Evolutionary conservation across 768 basidiomycete genomes (phyloP).

Genomic region (Leccinum incarnatum): DNA sequence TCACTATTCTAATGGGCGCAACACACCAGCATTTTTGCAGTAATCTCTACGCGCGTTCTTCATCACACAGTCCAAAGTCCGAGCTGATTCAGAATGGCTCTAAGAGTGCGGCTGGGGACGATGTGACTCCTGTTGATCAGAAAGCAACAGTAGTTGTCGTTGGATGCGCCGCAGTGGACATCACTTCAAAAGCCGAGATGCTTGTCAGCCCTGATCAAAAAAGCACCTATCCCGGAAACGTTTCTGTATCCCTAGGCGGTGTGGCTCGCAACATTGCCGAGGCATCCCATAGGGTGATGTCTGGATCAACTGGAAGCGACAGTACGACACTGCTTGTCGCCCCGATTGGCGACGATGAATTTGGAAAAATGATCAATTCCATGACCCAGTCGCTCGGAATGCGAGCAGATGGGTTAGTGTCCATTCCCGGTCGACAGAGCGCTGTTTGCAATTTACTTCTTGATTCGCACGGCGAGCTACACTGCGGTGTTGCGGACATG

Average conservation of each 20-base stretch:
- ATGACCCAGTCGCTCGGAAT: slow-evolving; percentile 66
- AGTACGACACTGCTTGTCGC: slow-evolving; percentile 62
- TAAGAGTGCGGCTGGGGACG: background rate
- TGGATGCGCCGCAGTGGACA: slow-evolving; percentile 88
- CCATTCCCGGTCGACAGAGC: slow-evolving; percentile 43
- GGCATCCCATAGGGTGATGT: slow-evolving; percentile 69
- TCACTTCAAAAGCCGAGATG: slow-evolving; percentile 58
- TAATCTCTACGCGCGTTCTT: background rate
- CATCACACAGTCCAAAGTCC: background rate
- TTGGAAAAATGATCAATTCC: slow-evolving; percentile 63
- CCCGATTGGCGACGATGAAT: slow-evolving; percentile 71
- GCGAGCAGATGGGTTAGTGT: slow-evolving; percentile 76
- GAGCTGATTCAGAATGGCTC: background rate
- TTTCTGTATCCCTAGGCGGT: slow-evolving; percentile 76
- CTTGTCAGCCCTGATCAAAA: slow-evolving; percentile 38
- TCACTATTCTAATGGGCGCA: background rate
- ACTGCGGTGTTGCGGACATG: slow-evolving; percentile 94
- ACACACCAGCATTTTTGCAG: slow-evolving; percentile 14
- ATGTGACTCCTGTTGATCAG: slow-evolving; percentile 3
- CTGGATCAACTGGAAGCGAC: slow-evolving; percentile 25
- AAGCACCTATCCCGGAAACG: slow-evolving; percentile 78
- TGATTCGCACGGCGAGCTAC: slow-evolving; percentile 64
- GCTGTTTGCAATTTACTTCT: slow-evolving; percentile 88
- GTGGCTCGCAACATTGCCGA: slow-evolving; percentile 96
- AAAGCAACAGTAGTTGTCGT: slow-evolving; percentile 62